These are phyloP conservation scores for Lippia alba DNA, from an alignment of 305 asterid genomes.

Conservation along the genomic window DNA sequence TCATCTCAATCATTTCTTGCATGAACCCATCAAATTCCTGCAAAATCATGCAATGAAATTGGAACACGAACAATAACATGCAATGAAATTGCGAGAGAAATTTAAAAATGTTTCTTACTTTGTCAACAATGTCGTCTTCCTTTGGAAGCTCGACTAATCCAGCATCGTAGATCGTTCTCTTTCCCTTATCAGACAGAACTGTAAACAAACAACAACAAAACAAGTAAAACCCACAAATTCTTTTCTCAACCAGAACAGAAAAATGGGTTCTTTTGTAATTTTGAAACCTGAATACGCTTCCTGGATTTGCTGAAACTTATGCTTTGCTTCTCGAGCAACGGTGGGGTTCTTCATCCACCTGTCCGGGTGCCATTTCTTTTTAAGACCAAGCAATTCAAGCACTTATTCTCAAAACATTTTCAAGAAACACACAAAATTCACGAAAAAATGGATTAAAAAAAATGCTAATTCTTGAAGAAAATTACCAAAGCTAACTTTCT, in stretches of 20 bases:
- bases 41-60: not conserved
- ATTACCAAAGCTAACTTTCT: conserved; percentile 37
- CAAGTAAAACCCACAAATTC: not conserved
- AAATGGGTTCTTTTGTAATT: too few relatives aligned
- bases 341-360: conserved; percentile 38
- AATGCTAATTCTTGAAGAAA: not conserved
- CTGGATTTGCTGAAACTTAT: conserved; percentile 38
- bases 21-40: conserved; percentile 38
- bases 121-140: conserved; percentile 29
- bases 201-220: not conserved
- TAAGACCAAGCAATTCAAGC: conserved; percentile 2
- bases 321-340: conserved; percentile 34
- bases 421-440: not conserved
- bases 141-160: conserved; percentile 32
- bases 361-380: conserved; percentile 47
- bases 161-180: conserved; percentile 39
- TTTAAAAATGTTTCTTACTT: not conserved
- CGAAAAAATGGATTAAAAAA: not conserved
- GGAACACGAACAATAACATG: not conserved
- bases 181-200: conserved; percentile 42
- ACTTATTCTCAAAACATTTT: not conserved
- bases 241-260: too few relatives aligned
- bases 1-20: conserved; percentile 37
- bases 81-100: not conserved
- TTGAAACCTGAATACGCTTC: conserved; percentile 41